These are phyloP conservation scores for Linum tenue DNA, from an alignment of 345 rosid species.

Conservation along the genomic window DNA sequence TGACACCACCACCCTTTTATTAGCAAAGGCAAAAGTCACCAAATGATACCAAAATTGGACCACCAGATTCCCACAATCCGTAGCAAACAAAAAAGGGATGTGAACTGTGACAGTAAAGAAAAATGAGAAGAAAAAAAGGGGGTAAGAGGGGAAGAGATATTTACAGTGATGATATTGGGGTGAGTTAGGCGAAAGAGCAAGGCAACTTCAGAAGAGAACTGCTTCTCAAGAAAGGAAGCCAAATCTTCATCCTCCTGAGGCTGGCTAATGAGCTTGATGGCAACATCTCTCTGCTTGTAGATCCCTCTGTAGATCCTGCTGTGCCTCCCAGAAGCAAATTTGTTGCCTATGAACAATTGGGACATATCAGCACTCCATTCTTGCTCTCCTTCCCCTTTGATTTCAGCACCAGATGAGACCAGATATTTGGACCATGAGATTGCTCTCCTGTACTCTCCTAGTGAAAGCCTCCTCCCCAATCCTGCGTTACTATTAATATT, in stretches of 20 bases:
- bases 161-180: conserved; percentile 63
- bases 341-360: conserved; percentile 52
- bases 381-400: conserved; percentile 58
- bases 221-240: conserved; percentile 52
- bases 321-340: conserved; percentile 69
- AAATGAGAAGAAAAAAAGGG: not conserved
- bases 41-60: not conserved
- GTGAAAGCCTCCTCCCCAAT: conserved; percentile 47
- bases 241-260: conserved; percentile 64
- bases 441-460: conserved; percentile 61
- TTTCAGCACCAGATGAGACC: conserved; percentile 67
- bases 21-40: not conserved
- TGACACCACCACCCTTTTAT: not conserved
- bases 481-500: conserved; percentile 9
- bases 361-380: conserved; percentile 83
- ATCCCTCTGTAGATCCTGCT: conserved; percentile 74
- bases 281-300: conserved; percentile 61
- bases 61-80: not conserved
- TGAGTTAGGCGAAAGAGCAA: conserved; percentile 48
- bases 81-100: not conserved
- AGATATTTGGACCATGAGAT: conserved; percentile 75
- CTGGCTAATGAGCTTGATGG: conserved; percentile 65
- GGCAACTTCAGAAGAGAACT: conserved; percentile 68
- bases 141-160: conserved; percentile 3
- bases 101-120: not conserved